Evolutionary conservation across 2,329 filamentous ascomycete species (phyloP).

Genomic region (Sporothrix mexicana): DNA sequence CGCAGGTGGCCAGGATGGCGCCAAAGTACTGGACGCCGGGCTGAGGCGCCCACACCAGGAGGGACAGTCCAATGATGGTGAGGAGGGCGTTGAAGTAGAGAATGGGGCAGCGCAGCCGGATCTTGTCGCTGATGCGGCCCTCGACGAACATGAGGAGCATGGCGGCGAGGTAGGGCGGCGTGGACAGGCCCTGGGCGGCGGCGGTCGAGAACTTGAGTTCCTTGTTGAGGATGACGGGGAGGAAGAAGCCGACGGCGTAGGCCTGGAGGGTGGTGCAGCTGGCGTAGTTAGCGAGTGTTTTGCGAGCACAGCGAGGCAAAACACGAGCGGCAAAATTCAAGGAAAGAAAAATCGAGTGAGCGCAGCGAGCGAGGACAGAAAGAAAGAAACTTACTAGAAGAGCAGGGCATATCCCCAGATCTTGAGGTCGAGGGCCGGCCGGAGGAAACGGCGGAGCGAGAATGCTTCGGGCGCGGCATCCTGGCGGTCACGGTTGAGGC

Average conservation of each 20-base stretch:
- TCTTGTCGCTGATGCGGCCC: constrained; percentile 1
- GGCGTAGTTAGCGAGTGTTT: neutral
- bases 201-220: constrained; percentile 8
- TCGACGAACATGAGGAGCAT: constrained; percentile 23
- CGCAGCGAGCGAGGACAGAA: neutral
- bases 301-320: neutral
- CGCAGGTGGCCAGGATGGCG: constrained; percentile 4
- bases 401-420: constrained; percentile 19
- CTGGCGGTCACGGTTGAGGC: constrained; percentile 15
- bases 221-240: constrained; percentile 8
- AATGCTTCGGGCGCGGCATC: neutral
- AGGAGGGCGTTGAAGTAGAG: neutral
- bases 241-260: constrained; percentile 20
- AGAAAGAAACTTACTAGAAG: constrained; percentile 8
- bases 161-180: constrained; percentile 20
- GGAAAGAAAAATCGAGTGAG: neutral
- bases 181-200: constrained; percentile 12
- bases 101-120: neutral
- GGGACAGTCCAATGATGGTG: neutral
- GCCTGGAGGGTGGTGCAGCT: constrained; percentile 22
- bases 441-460: neutral
- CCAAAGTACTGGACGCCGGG: constrained; percentile 18
- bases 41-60: neutral
- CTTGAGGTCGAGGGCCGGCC: constrained; percentile 6
- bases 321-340: too few relatives aligned